Evolutionary conservation across 768 basidiomycete species (phyloP).

Genomic region (Boletus pseudopeckii): DNA sequence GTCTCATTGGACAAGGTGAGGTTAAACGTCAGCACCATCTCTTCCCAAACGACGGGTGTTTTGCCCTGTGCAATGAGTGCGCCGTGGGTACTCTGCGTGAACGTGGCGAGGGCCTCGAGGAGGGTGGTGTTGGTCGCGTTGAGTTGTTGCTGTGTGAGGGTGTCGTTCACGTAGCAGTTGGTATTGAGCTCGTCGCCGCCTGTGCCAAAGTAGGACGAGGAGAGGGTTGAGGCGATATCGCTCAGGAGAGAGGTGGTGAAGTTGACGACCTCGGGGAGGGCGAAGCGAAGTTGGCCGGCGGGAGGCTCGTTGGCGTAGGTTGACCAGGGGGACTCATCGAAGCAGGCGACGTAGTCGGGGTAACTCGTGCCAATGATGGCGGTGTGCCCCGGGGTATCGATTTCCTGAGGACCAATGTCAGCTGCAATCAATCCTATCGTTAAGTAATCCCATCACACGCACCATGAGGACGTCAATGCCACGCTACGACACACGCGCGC

Average conservation of each 20-base stretch:
- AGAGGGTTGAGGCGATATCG: conserved; percentile 48
- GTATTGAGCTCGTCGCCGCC: conserved; percentile 82
- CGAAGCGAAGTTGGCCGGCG: conserved; percentile 77
- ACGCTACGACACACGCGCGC: conserved; percentile 38
- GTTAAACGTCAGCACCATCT: conserved; percentile 41
- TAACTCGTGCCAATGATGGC: conserved; percentile 57
- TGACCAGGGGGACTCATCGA: conserved; percentile 51
- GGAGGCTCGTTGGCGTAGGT: conserved; percentile 73
- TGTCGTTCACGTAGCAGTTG: conserved; percentile 63
- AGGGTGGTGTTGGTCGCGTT: conserved; percentile 50
- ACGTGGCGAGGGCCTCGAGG: conserved; percentile 59
- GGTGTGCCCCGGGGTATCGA: conserved; percentile 85
- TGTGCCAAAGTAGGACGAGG: conserved; percentile 65
- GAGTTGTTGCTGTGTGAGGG: conserved; percentile 54
- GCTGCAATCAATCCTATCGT: too few species aligned
- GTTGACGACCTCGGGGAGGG: conserved; percentile 52
- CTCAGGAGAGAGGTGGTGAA: conserved; percentile 57
- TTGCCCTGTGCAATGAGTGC: conserved; percentile 57
- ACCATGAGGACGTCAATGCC: conserved; percentile 71
- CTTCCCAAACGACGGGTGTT: conserved; percentile 82
- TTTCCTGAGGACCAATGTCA: conserved; percentile 46
- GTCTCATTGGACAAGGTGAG: conserved; percentile 41
- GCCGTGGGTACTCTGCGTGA: conserved; percentile 57
- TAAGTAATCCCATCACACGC: not conserved
- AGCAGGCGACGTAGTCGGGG: conserved; percentile 75